Percentiles rank a stretch among this genome's conserved stretches.
Conservation (phyloP, 768 basidiomycete species). For the Postia placenta region DNA sequence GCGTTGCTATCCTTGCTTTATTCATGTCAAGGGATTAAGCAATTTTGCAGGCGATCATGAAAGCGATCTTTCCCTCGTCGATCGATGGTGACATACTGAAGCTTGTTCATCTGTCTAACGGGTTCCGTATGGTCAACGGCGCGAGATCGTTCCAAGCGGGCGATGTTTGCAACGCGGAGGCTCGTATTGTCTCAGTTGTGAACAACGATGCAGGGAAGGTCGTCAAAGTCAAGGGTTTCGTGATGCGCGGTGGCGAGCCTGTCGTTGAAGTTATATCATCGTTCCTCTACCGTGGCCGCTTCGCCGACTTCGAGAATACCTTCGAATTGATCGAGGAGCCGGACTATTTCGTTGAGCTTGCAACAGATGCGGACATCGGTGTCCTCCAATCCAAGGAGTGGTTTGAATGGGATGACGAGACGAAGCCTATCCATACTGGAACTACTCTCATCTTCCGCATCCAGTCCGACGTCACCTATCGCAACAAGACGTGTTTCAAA, state of each 20-base stretch:
- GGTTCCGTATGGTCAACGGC: constrained; percentile 84
- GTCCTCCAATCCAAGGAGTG: constrained; percentile 95
- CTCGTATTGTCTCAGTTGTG: constrained; percentile 81
- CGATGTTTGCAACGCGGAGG: constrained; percentile 86
- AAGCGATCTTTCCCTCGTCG: constrained; percentile 86
- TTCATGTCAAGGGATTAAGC: constrained; percentile 1
- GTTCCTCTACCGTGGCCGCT: constrained; percentile 95
- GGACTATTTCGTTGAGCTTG: constrained; percentile 75
- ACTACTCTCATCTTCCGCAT: constrained; percentile 86
- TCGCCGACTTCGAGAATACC: constrained; percentile 91
- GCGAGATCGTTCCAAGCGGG: constrained; percentile 73
- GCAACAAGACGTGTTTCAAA: constrained; percentile 81
- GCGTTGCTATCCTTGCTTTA: constrained; percentile 22
- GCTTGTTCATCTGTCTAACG: constrained; percentile 95
- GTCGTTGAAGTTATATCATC: constrained; percentile 92
- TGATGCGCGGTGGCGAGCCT: constrained; percentile 68
- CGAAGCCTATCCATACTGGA: constrained; percentile 70
- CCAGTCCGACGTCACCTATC: constrained; percentile 83
- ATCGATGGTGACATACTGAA: constrained; percentile 95
- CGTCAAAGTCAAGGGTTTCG: constrained; percentile 83
- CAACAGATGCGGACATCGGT: constrained; percentile 75
- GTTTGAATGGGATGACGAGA: constrained; percentile 92
- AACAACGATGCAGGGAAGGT: constrained; percentile 91
- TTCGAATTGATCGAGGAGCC: constrained; percentile 91
- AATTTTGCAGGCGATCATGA: constrained; percentile 88